phyloP scores from a whole-genome alignment of 805 yeast species.

The Scheffersomyces coipomensis region DNA sequence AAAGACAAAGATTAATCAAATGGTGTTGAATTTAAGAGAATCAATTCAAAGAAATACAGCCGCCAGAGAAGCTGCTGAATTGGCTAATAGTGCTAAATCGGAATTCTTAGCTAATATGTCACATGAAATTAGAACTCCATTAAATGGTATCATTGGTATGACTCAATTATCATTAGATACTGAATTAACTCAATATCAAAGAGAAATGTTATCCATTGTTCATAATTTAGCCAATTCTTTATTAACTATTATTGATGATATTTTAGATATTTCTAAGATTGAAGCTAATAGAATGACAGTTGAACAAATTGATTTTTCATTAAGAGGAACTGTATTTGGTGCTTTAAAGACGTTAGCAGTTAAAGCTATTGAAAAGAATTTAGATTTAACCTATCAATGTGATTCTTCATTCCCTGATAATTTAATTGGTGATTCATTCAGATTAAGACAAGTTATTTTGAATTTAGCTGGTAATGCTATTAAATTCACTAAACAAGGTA shows the following conservation, averaged over 20 bases:
- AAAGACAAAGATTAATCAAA: slow-evolving; percentile 67
- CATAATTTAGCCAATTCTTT: slow-evolving; percentile 84
- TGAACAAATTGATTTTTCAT: slow-evolving; percentile 82
- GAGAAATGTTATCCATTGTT: slow-evolving; percentile 88
- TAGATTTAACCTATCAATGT: slow-evolving; percentile 76
- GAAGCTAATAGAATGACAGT: slow-evolving; percentile 94
- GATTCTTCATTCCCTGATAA: slow-evolving; percentile 87
- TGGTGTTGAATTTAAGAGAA: slow-evolving; percentile 84
- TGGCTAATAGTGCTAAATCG: slow-evolving; percentile 85
- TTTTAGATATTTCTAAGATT: slow-evolving; percentile 87
- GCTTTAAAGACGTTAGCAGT: slow-evolving; percentile 88
- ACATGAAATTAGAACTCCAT: slow-evolving; percentile 82
- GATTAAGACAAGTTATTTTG: slow-evolving; percentile 82
- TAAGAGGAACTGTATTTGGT: slow-evolving; percentile 86
- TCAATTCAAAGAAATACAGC: slow-evolving; percentile 90
- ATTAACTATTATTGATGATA: slow-evolving; percentile 85
- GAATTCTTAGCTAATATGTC: slow-evolving; percentile 81
- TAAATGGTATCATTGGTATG: slow-evolving; percentile 93
- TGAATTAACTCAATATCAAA: slow-evolving; percentile 84
- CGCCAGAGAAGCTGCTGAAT: slow-evolving; percentile 91
- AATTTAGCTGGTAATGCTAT: slow-evolving; percentile 89
- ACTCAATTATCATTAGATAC: slow-evolving; percentile 87
- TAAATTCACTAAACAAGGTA: slow-evolving; percentile 81
- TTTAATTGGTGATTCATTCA: slow-evolving; percentile 83
- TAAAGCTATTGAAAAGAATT: slow-evolving; percentile 82